These are phyloP conservation scores for Suhomyces canberraensis DNA, from an alignment of 805 yeast genomes.

Conservation along the genomic window DNA sequence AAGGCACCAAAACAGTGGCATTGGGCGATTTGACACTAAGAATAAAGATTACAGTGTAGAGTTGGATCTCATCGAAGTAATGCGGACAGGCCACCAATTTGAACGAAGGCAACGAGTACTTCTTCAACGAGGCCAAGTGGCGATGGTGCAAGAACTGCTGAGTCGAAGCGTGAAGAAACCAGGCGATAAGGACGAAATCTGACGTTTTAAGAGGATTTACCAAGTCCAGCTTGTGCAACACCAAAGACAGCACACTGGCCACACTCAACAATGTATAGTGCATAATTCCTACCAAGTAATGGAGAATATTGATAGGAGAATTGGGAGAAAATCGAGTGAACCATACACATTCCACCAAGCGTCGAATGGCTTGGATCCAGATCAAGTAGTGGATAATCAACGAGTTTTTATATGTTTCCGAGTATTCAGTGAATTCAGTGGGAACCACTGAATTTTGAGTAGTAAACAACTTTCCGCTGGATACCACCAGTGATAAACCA, in stretches of 20 bases:
- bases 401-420: conserved; percentile 16
- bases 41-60: conserved; percentile 43
- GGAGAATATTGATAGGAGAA: conserved; percentile 61
- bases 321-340: conserved; percentile 45
- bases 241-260: neutral
- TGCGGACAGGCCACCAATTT: conserved; percentile 59
- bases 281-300: conserved; percentile 61
- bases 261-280: conserved; percentile 47
- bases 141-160: conserved; percentile 54
- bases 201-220: conserved; percentile 1
- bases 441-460: neutral
- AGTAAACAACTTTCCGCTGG: conserved; percentile 2
- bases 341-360: conserved; percentile 52
- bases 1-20: conserved; percentile 15
- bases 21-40: conserved; percentile 12
- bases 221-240: neutral
- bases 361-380: conserved; percentile 50
- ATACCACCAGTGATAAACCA: conserved; percentile 5
- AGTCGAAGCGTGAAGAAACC: conserved; percentile 44
- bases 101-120: conserved; percentile 54
- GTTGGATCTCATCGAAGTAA: conserved; percentile 60
- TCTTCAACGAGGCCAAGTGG: conserved; percentile 46
- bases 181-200: conserved; percentile 26
- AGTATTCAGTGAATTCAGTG: too few relatives aligned
- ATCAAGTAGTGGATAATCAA: conserved; percentile 21